These are phyloP conservation scores for Stagonosporopsis vannaccii DNA, from an alignment of 2,329 filamentous ascomycete species.

Conservation along the genomic window DNA sequence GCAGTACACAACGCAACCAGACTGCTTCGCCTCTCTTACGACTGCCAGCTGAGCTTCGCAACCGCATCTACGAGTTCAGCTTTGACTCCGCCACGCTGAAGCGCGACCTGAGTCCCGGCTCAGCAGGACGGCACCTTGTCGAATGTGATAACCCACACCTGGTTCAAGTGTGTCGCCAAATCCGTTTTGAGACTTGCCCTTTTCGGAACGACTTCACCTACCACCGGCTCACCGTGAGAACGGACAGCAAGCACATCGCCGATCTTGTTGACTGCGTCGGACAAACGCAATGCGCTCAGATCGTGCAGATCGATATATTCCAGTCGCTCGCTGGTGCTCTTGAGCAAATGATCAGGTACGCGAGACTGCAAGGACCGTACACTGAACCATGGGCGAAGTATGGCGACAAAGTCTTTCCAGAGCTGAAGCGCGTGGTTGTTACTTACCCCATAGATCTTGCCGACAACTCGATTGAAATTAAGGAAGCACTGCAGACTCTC, in stretches of 20 bases:
- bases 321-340: conserved; percentile 2
- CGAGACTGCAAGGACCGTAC: background rate
- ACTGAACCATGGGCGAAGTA: background rate
- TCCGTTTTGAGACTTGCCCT: background rate
- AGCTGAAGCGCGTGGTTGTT: background rate
- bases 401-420: background rate
- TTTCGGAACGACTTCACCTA: background rate
- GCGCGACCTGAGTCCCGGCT: background rate
- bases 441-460: background rate
- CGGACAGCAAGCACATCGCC: background rate
- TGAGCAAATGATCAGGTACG: background rate
- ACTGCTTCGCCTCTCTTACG: conserved; percentile 6
- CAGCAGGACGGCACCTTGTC: background rate
- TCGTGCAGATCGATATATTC: background rate
- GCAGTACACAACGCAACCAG: conserved; percentile 1
- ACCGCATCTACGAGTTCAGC: conserved; percentile 9
- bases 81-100: background rate
- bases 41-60: conserved; percentile 17
- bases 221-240: background rate
- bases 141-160: background rate
- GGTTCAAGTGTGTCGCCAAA: background rate
- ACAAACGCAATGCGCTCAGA: background rate
- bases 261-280: background rate
- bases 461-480: background rate
- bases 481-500: background rate